Evolutionary conservation across 139 green algal genomes (phyloP), one percentile per base, ranked within the genome.

Genomic region (Mesotaenium endlicherianum): DNA sequence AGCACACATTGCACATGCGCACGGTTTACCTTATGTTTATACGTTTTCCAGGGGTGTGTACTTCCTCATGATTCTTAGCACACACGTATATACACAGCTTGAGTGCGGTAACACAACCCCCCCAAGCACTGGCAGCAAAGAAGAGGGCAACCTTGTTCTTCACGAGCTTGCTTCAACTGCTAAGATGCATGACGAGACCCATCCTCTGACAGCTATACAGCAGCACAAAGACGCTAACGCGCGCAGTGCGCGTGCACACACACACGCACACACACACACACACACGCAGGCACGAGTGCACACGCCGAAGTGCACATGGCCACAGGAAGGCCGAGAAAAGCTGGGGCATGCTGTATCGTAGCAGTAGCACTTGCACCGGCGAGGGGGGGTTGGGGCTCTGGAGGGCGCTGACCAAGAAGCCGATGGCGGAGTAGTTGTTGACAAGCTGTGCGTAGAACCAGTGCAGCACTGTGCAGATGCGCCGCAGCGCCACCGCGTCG

Each of bases 371-470:
- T 30, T 68, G 55, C 5, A 2, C 5, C n/a, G 14, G 26, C 0
- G 36, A 30, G 20, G 68, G 41, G 41, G 68, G 40, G 71, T 8
- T 26, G 26, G 34, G 75, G 3, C 17, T 0, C 0, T 42, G 75
- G 60, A 82, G 53, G 17, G 31, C 5, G 26, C 75, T 53, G 39
- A 82, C 72, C 39, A 82, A 39, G 60, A 82, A 82, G 1, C 75
- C 75, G 16, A 82, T 76, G 42, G 30, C 49, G 26, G 34, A 76
- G 14, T 82, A 76, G 50, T 82, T 70, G 60, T 45, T 75, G 59
- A 76, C 30, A 20, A 75, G 78, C 14, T 40, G n/a, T 26, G 47
- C 5, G 42, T 45, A 75, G 30, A 76, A 43, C 20, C 44, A 38
- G 20, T 76, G 75, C 42, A 70, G 31, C 42, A 77, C 69, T 0